A percentile compares a stretch with the other conserved stretches of the same genome.
These are phyloP conservation scores for Sinapis alba DNA, from an alignment of 441 rosid genomes.

Conservation along the genomic window DNA sequence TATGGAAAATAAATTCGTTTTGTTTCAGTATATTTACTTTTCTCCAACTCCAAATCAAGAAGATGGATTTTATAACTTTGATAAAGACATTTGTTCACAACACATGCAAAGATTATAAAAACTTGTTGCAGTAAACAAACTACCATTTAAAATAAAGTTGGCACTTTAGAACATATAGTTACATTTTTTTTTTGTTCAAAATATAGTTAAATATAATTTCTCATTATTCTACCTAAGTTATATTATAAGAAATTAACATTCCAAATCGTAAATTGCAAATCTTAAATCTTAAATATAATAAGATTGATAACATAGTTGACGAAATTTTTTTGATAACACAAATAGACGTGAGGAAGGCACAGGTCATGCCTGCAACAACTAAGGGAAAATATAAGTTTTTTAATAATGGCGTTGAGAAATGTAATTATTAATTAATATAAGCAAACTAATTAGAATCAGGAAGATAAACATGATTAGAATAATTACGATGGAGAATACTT, in stretches of 20 bases:
- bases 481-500: background rate
- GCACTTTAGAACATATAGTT: background rate
- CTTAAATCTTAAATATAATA: background rate
- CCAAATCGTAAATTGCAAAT: background rate
- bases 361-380: constrained; percentile 41
- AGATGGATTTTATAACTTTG: background rate
- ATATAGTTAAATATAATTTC: background rate
- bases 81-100: background rate
- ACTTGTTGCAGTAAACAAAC: background rate
- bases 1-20: background rate
- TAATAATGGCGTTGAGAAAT: constrained; percentile 31
- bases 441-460: background rate
- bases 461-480: background rate
- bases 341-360: constrained; percentile 37
- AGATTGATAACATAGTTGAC: background rate
- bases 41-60: background rate
- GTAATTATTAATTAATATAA: background rate
- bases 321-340: background rate
- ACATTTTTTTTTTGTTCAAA: background rate
- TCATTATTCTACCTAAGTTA: background rate
- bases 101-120: background rate
- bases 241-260: background rate
- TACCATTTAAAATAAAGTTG: background rate
- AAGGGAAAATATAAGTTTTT: background rate
- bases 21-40: background rate